Base-by-base conservation (phyloP, 805 yeast genomes). In the Candida ponderosae region DNA sequence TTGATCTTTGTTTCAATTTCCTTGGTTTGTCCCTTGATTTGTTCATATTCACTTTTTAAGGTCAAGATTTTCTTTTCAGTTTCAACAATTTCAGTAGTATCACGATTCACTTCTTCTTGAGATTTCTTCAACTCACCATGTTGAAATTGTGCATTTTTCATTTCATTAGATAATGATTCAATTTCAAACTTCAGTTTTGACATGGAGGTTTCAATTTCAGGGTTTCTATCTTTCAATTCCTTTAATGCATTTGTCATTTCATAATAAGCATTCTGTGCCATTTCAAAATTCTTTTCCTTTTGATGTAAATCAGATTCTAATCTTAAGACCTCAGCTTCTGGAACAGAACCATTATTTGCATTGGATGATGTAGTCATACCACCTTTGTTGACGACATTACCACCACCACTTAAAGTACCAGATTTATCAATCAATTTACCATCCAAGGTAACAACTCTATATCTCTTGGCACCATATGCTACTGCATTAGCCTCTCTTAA, bases 391-490 rank as follows among this genome's bases (percentile, higher is more conserved):
- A 70, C 72, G 29, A 72, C 65, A 38, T 69, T 72, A 37, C 97
- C 98, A 61, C 99, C 99, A 50, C 99, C 99, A 33, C 95, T 78
- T 80, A 94, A 79, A 1, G 97, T 85, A 59, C 99, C 99, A 2
- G 95, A 83, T 14, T 81, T 77, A 50, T 89, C 97, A 39, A 93
- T 90, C 18, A 93, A 65, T 48, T 87, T 82, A 18, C 99, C 99
- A 56, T 85, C 95, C 8, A 88, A 57, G 0, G 97, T 88, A 0
- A 94, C 97, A 18, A 90, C 97, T 48, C 95, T 73, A 70, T 76
- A 84, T 49, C 97, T 67, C 47, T 68, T 76, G 15, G 68, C 65
- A 1, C 95, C 93, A 62, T 81, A 90, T 0, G 98, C 97, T 23
- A 90, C 93, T 30, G 70, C 63, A 44, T 86, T 82, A 2, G 98